Percentiles rank a stretch among this genome's conserved stretches.
Conservation (phyloP, 192 early-diverging fungal species). For the Dissophora ornata region DNA sequence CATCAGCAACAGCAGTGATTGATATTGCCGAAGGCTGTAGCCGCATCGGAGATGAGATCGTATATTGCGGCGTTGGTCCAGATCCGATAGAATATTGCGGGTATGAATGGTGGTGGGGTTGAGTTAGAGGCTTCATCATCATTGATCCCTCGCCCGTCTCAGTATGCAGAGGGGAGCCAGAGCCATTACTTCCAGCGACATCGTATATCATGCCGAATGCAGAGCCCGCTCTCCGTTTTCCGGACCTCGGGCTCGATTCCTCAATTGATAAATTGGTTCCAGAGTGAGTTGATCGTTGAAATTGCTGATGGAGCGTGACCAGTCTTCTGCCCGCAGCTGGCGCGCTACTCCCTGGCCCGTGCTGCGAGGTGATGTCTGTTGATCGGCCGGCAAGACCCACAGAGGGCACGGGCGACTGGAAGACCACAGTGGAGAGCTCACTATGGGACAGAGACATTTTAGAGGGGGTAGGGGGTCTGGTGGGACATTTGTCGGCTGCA, state of each 20-base stretch:
- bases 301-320: neutral
- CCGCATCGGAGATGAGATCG: too few species aligned
- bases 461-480: too few species aligned
- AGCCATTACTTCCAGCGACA: neutral
- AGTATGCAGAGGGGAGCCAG: neutral
- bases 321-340: neutral
- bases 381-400: neutral
- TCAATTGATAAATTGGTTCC: too few species aligned
- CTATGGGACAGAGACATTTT: neutral
- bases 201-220: neutral
- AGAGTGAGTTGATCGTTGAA: constrained; percentile 19
- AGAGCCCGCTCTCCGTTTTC: neutral
- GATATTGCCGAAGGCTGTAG: neutral
- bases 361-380: constrained; percentile 11
- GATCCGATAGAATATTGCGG: neutral
- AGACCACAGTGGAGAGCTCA: neutral
- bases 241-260: neutral
- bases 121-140: neutral
- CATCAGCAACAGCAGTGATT: too few species aligned
- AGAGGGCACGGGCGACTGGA: neutral
- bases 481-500: too few species aligned
- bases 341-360: too few species aligned
- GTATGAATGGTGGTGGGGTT: neutral
- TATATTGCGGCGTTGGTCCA: neutral
- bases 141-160: neutral